Conservation (phyloP, 192 early-diverging fungal species). For the Coemansia biformis region DNA sequence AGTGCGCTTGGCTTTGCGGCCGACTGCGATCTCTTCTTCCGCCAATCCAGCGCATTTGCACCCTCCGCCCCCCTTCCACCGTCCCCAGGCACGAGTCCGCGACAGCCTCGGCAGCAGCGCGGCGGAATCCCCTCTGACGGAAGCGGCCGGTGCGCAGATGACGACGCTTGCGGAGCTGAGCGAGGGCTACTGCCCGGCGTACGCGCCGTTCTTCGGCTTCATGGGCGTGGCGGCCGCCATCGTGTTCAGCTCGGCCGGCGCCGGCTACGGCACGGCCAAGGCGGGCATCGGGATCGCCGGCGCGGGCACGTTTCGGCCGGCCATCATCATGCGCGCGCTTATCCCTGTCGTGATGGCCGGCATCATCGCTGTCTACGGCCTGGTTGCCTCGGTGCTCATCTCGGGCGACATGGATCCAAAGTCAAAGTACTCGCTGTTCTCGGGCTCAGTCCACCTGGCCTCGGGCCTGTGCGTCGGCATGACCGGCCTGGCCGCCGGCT, state of each 20-base stretch:
- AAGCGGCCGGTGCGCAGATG: too few relatives aligned
- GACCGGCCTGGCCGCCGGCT: conserved; percentile 89
- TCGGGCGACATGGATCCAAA: conserved; percentile 55
- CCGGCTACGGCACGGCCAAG: conserved; percentile 97
- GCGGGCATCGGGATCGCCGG: conserved; percentile 94
- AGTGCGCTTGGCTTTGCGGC: too few relatives aligned
- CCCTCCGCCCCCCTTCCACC: too few relatives aligned
- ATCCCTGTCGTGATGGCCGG: conserved; percentile 99
- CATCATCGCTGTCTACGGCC: conserved; percentile 97
- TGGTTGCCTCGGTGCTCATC: conserved; percentile 92
- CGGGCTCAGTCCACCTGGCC: conserved; percentile 85
- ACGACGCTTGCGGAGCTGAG: conserved; percentile 35
- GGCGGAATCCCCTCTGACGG: too few relatives aligned
- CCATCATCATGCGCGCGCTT: conserved; percentile 81
- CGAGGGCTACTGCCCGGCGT: conserved; percentile 49
- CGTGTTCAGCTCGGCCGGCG: conserved; percentile 81
- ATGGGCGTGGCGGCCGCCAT: conserved; percentile 55
- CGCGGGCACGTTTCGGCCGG: conserved; percentile 90
- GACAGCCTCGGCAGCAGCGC: too few relatives aligned
- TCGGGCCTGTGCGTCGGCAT: conserved; percentile 91
- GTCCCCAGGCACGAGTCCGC: too few relatives aligned
- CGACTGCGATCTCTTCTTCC: too few relatives aligned
- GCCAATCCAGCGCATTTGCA: too few relatives aligned
- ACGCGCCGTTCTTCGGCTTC: conserved; percentile 56
- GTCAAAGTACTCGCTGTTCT: conserved; percentile 46